Conservation (phyloP, 2,329 filamentous ascomycete genomes). For the Daldinia sp. region DNA sequence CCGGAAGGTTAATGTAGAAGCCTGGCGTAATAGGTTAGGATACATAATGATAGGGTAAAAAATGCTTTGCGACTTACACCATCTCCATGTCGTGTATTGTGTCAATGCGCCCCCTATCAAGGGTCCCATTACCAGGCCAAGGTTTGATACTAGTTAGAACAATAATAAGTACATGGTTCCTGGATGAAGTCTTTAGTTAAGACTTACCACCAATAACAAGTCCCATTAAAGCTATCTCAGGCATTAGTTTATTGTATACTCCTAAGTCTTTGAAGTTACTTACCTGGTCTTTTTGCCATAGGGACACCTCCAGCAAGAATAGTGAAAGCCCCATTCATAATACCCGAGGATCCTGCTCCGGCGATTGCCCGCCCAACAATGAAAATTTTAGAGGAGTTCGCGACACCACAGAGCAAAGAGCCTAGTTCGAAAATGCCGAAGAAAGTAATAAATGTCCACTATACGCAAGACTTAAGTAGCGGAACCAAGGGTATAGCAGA, state of each 20-base stretch:
- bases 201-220: background rate
- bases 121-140: slow-evolving; percentile 48
- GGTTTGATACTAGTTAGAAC: slow-evolving; percentile 5
- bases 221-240: background rate
- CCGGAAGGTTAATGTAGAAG: slow-evolving; percentile 61
- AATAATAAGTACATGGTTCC: background rate
- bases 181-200: background rate
- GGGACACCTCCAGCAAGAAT: slow-evolving; percentile 13
- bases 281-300: slow-evolving; percentile 8
- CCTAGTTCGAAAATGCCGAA: slow-evolving; percentile 67
- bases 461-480: background rate
- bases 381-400: slow-evolving; percentile 60
- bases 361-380: slow-evolving; percentile 66
- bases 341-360: slow-evolving; percentile 62
- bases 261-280: background rate
- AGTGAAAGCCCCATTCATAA: slow-evolving; percentile 57
- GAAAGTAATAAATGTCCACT: slow-evolving; percentile 46
- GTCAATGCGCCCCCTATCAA: slow-evolving; percentile 60
- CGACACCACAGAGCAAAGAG: slow-evolving; percentile 62
- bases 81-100: slow-evolving; percentile 58
- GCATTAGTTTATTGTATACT: background rate
- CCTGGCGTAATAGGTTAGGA: slow-evolving; percentile 42
- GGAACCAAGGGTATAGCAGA: background rate
- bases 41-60: background rate
- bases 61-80: slow-evolving; percentile 53